Base-by-base conservation (phyloP, 192 early-diverging fungal species). In the Dissophora ornata region DNA sequence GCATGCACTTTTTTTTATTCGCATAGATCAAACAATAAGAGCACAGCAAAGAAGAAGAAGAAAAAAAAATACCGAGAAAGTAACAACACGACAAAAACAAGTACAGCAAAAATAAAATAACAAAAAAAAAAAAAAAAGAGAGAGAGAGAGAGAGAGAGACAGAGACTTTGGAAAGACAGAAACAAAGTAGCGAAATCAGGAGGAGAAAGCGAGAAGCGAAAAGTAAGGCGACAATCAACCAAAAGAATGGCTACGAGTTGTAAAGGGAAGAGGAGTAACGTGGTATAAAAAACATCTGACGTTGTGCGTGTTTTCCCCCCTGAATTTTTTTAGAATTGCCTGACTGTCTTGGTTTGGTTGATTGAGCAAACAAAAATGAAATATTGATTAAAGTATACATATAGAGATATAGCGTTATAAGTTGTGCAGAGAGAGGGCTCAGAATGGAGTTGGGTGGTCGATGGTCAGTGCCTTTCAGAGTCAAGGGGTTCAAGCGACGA, bases 301-400 rank as follows among this genome's bases (percentile, higher is more conserved):
- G 26, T 9, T n/a, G n/a, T n/a, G n/a, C n/a, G n/a, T n/a, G n/a
- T n/a, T n/a, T n/a, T n/a, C n/a, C n/a, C n/a, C n/a, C n/a, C n/a
- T n/a, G n/a, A n/a, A n/a, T n/a, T n/a, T n/a, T n/a, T n/a, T n/a
- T n/a, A n/a, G n/a, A n/a, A n/a, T n/a, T n/a, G n/a, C n/a, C n/a
- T n/a, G n/a, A n/a, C n/a, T n/a, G n/a, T n/a, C n/a, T n/a, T n/a
- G n/a, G n/a, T n/a, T n/a, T n/a, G n/a, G n/a, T n/a, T n/a, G n/a
- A n/a, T n/a, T n/a, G n/a, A n/a, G n/a, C n/a, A n/a, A n/a, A n/a
- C n/a, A n/a, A n/a, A n/a, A n/a, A n/a, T n/a, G n/a, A n/a, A n/a
- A n/a, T n/a, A n/a, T n/a, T 38, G 9, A 55, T 36, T 55, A 55
- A 55, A 36, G 18, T 55, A 55, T 55, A 55, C 53, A 55, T 55